A percentile compares a stretch with the other conserved stretches of the same genome.
Evolutionary conservation across 345 rosid genomes (phyloP).

Genomic region (Draba incana): DNA sequence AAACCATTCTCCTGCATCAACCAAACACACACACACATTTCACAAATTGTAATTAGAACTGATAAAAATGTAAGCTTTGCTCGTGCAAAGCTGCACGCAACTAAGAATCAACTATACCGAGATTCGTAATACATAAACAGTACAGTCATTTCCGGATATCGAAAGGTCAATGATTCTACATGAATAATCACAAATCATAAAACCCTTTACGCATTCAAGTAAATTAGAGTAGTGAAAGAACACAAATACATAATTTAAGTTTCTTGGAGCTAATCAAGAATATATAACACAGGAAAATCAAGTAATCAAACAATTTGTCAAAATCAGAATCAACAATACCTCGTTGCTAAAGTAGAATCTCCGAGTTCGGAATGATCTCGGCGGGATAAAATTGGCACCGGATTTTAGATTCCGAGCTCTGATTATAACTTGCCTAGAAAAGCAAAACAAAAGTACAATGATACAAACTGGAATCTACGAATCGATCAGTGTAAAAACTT

Average conservation of each 20-base stretch:
- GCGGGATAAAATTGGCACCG: constrained; percentile 85
- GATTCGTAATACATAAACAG: constrained; percentile 4
- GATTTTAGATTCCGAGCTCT: constrained; percentile 90
- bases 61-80: background rate
- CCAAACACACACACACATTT: constrained; percentile 1
- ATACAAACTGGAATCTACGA: background rate
- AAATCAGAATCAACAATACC: constrained; percentile 46
- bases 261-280: background rate
- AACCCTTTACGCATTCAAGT: constrained; percentile 8
- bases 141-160: background rate
- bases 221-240: background rate
- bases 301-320: background rate
- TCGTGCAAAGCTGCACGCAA: background rate
- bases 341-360: constrained; percentile 82
- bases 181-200: background rate
- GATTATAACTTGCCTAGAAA: constrained; percentile 70
- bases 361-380: constrained; percentile 85
- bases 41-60: too few species aligned
- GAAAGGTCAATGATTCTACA: background rate
- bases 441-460: constrained; percentile 1
- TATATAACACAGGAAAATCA: background rate
- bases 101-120: constrained; percentile 14
- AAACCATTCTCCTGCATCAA: constrained; percentile 85
- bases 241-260: background rate
- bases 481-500: constrained; percentile 21